Conservation (phyloP, 441 rosid genomes). For the Arabidopsis lyrata region DNA sequence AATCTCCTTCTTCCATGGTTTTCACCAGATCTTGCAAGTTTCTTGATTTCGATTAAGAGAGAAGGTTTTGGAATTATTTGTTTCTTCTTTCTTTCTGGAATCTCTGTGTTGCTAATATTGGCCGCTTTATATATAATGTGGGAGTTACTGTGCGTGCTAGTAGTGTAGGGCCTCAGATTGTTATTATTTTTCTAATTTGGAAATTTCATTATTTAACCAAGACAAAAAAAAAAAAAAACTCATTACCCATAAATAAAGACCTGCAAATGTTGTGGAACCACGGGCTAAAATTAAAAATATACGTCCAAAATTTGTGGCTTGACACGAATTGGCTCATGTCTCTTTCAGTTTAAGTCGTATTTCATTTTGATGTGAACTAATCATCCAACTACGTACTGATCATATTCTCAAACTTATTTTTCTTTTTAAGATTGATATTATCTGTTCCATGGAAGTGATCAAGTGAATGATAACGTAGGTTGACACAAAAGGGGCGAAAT, state of each 20-base stretch:
- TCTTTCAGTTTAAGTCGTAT: slow-evolving; percentile 39
- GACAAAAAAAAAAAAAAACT: background rate
- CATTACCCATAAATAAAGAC: slow-evolving; percentile 2
- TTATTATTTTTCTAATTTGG: background rate
- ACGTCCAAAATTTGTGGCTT: slow-evolving; percentile 36
- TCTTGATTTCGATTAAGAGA: slow-evolving; percentile 47
- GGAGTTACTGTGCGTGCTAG: slow-evolving; percentile 24
- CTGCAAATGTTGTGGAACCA: slow-evolving; percentile 25
- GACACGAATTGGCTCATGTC: slow-evolving; percentile 43
- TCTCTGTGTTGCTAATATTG: slow-evolving; percentile 18
- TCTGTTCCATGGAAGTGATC: background rate
- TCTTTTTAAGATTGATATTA: background rate
- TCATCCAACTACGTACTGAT: slow-evolving; percentile 38
- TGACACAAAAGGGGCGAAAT: background rate
- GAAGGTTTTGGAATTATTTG: slow-evolving; percentile 14
- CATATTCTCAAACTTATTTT: slow-evolving; percentile 26
- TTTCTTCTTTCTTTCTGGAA: slow-evolving; percentile 19
- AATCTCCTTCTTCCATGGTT: slow-evolving; percentile 41
- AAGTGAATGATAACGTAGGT: background rate
- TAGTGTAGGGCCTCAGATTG: slow-evolving; percentile 28
- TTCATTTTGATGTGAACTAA: slow-evolving; percentile 35
- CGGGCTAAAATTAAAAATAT: slow-evolving; percentile 15
- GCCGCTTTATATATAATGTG: slow-evolving; percentile 39
- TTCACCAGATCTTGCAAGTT: slow-evolving; percentile 47
- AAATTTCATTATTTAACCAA: slow-evolving; percentile 6